These are phyloP conservation scores for Nicotiana obtusifolia DNA, from an alignment of 257 asterid genomes.

Conservation along the genomic window DNA sequence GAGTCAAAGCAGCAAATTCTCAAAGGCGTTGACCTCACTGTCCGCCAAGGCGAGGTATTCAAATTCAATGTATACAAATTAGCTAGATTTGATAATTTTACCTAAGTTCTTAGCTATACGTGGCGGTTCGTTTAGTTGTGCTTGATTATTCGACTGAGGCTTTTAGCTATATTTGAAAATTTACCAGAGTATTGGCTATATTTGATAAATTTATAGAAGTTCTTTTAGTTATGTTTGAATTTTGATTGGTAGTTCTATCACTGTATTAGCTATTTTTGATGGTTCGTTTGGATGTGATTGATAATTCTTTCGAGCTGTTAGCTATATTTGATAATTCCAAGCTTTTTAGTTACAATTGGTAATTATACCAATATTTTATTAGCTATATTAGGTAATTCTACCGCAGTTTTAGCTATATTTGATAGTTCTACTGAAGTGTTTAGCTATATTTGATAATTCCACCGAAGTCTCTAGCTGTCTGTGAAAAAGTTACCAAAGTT, in stretches of 20 bases:
- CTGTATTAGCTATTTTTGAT: neutral
- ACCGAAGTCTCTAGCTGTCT: neutral
- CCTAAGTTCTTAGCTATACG: neutral
- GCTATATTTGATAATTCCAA: neutral
- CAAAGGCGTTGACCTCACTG: slow-evolving; percentile 86
- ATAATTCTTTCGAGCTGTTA: neutral
- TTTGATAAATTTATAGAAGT: neutral
- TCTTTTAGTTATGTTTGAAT: too few relatives aligned
- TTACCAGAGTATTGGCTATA: neutral
- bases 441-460: too few relatives aligned
- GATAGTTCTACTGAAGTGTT: too few relatives aligned
- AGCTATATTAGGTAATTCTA: neutral
- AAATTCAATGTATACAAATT: neutral
- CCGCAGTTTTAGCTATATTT: too few relatives aligned
- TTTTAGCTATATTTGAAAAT: neutral
- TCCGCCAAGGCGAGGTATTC: slow-evolving; percentile 83
- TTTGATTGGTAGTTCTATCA: too few relatives aligned
- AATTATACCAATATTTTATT: neutral
- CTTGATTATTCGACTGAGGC: neutral
- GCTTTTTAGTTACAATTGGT: neutral
- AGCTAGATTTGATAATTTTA: neutral
- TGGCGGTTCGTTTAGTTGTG: neutral
- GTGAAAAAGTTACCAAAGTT: neutral
- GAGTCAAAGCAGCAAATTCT: slow-evolving; percentile 72
- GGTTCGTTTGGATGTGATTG: neutral